These are phyloP conservation scores for Amanita fuliginea DNA, from an alignment of 768 basidiomycete genomes.

Conservation along the genomic window DNA sequence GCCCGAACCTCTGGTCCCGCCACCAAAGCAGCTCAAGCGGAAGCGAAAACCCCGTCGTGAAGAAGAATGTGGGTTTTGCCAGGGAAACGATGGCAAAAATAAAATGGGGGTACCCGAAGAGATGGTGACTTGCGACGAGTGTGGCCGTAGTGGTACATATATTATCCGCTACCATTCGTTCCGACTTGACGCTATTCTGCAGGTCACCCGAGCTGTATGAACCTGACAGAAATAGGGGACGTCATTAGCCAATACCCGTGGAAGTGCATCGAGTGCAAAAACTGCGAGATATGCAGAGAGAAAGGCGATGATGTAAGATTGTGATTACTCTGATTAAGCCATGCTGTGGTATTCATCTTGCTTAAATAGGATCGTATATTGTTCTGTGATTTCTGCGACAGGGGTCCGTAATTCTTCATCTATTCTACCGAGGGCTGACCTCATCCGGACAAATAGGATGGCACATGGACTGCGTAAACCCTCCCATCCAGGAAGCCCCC, in stretches of 20 bases:
- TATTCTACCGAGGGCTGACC: neutral
- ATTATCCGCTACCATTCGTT: conserved; percentile 3
- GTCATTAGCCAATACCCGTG: conserved; percentile 67
- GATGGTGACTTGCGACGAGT: conserved; percentile 74
- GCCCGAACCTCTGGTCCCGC: conserved; percentile 27
- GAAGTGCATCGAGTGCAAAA: conserved; percentile 89
- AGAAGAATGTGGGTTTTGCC: conserved; percentile 69
- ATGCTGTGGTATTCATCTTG: conserved; percentile 7
- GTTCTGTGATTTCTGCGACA: conserved; percentile 91
- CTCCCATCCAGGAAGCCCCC: conserved; percentile 61
- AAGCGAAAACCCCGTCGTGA: conserved; percentile 41
- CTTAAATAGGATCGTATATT: conserved; percentile 57
- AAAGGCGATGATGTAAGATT: conserved; percentile 83
- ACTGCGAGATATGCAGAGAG: conserved; percentile 74
- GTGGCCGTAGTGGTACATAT: conserved; percentile 65
- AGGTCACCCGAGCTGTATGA: conserved; percentile 88
- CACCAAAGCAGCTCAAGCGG: conserved; percentile 36
- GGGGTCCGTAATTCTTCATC: conserved; percentile 37
- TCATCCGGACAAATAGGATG: conserved; percentile 42
- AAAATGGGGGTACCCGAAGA: conserved; percentile 43
- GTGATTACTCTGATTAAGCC: conserved; percentile 2
- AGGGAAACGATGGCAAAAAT: conserved; percentile 52
- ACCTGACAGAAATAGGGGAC: conserved; percentile 44
- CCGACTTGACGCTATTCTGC: conserved; percentile 7
- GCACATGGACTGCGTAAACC: conserved; percentile 74